phyloP scores from a whole-genome alignment of 208 protist species.

The Blechomonas ayalai region DNA sequence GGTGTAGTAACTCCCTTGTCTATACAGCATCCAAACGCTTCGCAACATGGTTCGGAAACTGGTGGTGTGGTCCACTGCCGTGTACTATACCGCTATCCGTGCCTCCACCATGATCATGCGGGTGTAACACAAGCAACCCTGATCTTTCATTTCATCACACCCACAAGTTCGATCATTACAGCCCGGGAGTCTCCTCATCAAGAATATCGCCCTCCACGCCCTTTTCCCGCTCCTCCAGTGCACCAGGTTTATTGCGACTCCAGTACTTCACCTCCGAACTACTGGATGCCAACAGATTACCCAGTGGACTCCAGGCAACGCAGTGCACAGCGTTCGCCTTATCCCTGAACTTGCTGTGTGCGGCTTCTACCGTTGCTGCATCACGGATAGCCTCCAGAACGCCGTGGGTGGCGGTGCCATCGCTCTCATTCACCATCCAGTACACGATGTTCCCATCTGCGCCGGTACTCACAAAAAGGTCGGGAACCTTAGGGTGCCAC shows the following conservation, averaged over 20 bases:
- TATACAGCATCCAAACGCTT: no score
- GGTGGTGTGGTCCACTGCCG: no score
- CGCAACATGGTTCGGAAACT: no score
- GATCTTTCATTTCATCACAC: no score
- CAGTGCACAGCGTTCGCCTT: constrained; percentile 69
- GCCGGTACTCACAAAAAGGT: constrained; percentile 73
- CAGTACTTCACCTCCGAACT: constrained; percentile 84
- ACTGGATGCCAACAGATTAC: constrained; percentile 72
- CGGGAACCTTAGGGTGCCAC: constrained; percentile 70
- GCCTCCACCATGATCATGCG: no score
- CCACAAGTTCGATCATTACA: no score
- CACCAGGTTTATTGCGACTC: constrained; percentile 79
- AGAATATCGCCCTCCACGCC: constrained; percentile 59
- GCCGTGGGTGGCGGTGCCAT: constrained; percentile 51
- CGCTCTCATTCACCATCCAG: constrained; percentile 76
- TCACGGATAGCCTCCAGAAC: constrained; percentile 48
- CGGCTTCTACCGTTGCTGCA: constrained; percentile 57
- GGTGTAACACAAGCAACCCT: no score
- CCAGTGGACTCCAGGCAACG: constrained; percentile 75
- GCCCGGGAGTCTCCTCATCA: constrained; percentile 29
- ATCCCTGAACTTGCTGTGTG: constrained; percentile 76
- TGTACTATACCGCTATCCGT: no score
- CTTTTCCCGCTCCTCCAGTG: constrained; percentile 75
- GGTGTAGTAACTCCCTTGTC: no score
- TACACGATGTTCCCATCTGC: constrained; percentile 74